Percentiles rank a stretch among this genome's conserved stretches.
phyloP scores from a whole-genome alignment of 768 basidiomycete genomes.

The Suillus brevipes region DNA sequence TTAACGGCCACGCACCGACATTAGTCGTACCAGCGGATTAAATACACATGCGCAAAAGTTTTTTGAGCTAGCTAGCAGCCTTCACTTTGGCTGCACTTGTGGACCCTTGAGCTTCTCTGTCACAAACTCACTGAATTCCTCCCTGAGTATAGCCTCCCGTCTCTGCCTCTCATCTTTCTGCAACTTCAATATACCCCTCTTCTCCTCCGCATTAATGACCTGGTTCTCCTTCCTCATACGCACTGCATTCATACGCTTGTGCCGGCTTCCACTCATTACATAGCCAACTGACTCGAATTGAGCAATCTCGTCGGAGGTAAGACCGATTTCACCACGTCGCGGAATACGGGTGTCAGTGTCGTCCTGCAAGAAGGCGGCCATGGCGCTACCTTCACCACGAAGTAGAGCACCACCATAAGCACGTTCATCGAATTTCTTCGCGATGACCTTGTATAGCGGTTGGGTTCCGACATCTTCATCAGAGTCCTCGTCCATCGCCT shows the following conservation, averaged over 20 bases:
- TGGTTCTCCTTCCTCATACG: conserved; percentile 99
- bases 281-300: conserved; percentile 88
- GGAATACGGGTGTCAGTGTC: conserved; percentile 86
- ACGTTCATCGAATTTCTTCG: conserved; percentile 72
- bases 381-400: conserved; percentile 94
- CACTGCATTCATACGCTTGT: conserved; percentile 97
- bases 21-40: not conserved
- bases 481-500: conserved; percentile 40
- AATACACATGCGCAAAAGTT: too few species aligned
- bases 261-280: conserved; percentile 96
- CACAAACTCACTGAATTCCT: conserved; percentile 87
- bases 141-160: conserved; percentile 84
- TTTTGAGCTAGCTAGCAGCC: not conserved
- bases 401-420: conserved; percentile 88
- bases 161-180: conserved; percentile 93
- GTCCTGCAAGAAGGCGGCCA: conserved; percentile 95
- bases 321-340: conserved; percentile 96
- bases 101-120: conserved; percentile 67
- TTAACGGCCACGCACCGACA: not conserved
- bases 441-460: conserved; percentile 48
- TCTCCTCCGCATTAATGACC: conserved; percentile 98
- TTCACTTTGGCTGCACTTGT: conserved; percentile 24
- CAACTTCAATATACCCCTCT: conserved; percentile 90
- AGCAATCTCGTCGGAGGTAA: conserved; percentile 86
- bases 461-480: conserved; percentile 81